Evolutionary conservation across 805 yeast genomes (phyloP).

Genomic region (Maudiozyma bulderi): DNA sequence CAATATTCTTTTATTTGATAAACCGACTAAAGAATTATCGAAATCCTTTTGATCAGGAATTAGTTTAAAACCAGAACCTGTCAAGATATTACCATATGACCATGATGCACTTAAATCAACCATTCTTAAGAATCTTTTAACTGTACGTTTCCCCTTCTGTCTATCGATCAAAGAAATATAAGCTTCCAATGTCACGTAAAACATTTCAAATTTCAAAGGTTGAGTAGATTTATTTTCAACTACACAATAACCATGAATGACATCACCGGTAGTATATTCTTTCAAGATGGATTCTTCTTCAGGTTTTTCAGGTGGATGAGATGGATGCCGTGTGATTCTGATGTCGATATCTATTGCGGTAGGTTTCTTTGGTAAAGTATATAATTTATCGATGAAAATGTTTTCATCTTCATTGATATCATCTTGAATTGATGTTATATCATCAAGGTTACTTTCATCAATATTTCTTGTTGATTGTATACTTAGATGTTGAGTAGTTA

Average conservation of each 20-base stretch:
- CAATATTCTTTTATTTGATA: constrained; percentile 37
- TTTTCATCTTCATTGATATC: constrained; percentile 9
- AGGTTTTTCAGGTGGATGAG: constrained; percentile 13
- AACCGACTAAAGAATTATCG: constrained; percentile 29
- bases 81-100: constrained; percentile 36
- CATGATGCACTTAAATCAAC: constrained; percentile 46
- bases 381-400: constrained; percentile 16
- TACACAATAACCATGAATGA: constrained; percentile 39
- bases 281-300: constrained; percentile 28
- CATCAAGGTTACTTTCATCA: constrained; percentile 1
- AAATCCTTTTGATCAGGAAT: constrained; percentile 14
- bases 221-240: constrained; percentile 34
- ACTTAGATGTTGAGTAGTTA: constrained; percentile 9
- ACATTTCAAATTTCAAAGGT: constrained; percentile 48
- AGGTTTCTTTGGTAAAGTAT: constrained; percentile 15
- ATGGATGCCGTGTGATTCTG: constrained; percentile 13
- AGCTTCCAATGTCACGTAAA: constrained; percentile 50
- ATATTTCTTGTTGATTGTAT: constrained; percentile 1
- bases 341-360: constrained; percentile 18
- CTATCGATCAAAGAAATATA: constrained; percentile 23
- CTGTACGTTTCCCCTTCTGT: constrained; percentile 11
- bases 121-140: constrained; percentile 36
- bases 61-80: constrained; percentile 36
- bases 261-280: constrained; percentile 49
- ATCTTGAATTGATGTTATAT: constrained; percentile 5